Evolutionary conservation across 2,329 filamentous ascomycete genomes (phyloP).

Genomic region (Aspergillus sojae): DNA sequence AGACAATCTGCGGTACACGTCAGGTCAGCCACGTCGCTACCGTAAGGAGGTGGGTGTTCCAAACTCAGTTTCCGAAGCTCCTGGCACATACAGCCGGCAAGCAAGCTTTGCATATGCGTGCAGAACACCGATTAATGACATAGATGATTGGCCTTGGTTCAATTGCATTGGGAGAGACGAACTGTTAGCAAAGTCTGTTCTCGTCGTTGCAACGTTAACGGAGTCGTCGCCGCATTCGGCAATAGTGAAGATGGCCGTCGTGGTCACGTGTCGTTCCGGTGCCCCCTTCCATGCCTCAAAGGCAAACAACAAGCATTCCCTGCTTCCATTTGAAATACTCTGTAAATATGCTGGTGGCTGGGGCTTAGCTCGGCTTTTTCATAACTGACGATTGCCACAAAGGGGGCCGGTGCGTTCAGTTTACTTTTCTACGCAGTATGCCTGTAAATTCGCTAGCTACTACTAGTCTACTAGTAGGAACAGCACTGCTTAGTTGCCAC

Average conservation of each 20-base stretch:
- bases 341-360: neutral
- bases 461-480: too few relatives aligned
- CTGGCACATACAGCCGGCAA: neutral
- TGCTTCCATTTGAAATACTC: neutral
- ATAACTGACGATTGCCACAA: neutral
- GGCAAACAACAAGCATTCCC: neutral
- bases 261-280: neutral
- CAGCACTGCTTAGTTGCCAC: neutral
- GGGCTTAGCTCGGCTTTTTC: neutral
- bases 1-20: neutral
- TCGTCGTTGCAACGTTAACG: neutral
- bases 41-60: neutral
- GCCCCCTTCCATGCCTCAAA: neutral
- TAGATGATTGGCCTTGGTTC: neutral
- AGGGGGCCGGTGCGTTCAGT: neutral
- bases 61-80: neutral
- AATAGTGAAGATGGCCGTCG: neutral
- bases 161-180: neutral
- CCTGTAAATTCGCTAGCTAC: too few relatives aligned
- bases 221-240: constrained; percentile 6
- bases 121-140: neutral
- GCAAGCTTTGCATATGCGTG: neutral
- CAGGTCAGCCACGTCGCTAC: neutral
- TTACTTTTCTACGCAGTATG: neutral
- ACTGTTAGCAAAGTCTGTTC: constrained; percentile 1